Evolutionary conservation across 1,139 yeast species (phyloP).

Genomic region (Arxiozyma telluris): DNA sequence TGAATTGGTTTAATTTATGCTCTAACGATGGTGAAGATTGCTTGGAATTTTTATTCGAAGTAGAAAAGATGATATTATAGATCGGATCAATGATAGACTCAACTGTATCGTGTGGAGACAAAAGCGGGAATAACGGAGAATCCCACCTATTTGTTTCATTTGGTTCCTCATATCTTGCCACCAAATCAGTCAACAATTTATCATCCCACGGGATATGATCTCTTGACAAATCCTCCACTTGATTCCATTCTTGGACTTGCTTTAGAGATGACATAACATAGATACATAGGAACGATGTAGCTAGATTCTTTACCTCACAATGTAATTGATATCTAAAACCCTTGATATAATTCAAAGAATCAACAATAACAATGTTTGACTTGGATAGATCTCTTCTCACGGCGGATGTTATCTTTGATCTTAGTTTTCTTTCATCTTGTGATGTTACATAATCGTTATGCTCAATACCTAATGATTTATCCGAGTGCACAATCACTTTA

Average conservation of each 20-base stretch:
- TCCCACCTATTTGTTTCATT: constrained; percentile 86
- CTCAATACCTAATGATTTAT: constrained; percentile 64
- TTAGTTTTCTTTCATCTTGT: constrained; percentile 62
- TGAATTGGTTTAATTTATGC: not conserved
- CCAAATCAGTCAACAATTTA: constrained; percentile 41
- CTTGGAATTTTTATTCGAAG: constrained; percentile 25
- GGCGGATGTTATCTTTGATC: constrained; percentile 82
- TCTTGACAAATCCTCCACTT: not conserved
- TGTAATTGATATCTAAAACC: constrained; percentile 91
- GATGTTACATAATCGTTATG: constrained; percentile 64
- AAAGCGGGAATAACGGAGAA: constrained; percentile 57
- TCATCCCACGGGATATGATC: not conserved
- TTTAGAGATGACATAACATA: constrained; percentile 32
- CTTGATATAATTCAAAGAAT: constrained; percentile 79
- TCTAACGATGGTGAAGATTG: constrained; percentile 1
- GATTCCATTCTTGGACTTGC: not conserved
- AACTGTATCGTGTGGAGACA: not conserved
- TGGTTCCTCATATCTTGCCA: constrained; percentile 91
- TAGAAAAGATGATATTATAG: constrained; percentile 54
- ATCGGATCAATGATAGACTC: constrained; percentile 42
- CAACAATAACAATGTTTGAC: constrained; percentile 68
- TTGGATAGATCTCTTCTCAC: constrained; percentile 72
- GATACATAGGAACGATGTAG: constrained; percentile 76
- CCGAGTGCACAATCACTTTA: constrained; percentile 62
- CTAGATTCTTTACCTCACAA: constrained; percentile 82